These are phyloP conservation scores for Vigna mungo DNA, from an alignment of 306 rosid genomes.

Conservation along the genomic window DNA sequence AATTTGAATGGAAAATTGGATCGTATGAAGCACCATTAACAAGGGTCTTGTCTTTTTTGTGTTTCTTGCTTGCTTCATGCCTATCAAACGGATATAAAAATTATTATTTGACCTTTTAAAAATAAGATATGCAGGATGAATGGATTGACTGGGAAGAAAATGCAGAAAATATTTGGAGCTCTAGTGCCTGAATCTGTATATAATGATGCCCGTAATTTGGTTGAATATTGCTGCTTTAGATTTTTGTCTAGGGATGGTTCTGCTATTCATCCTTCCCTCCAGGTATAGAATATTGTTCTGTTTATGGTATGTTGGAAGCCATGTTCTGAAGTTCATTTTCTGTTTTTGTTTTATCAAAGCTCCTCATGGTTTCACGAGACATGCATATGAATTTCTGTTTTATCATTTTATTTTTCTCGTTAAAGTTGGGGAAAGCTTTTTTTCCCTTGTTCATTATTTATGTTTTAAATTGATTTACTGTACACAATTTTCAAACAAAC, in stretches of 20 bases:
- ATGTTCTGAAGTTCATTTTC: slow-evolving; percentile 15
- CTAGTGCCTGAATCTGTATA: slow-evolving; percentile 76
- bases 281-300: slow-evolving; percentile 55
- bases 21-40: slow-evolving; percentile 13
- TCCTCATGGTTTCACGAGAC: slow-evolving; percentile 12
- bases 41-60: slow-evolving; percentile 24
- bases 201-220: slow-evolving; percentile 82
- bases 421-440: not conserved
- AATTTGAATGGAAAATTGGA: slow-evolving; percentile 24
- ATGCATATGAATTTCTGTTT: slow-evolving; percentile 2
- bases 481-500: slow-evolving; percentile 1
- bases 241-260: slow-evolving; percentile 90
- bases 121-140: slow-evolving; percentile 92
- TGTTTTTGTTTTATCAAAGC: slow-evolving; percentile 15
- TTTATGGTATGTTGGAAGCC: slow-evolving; percentile 1
- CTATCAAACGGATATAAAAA: slow-evolving; percentile 48
- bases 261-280: slow-evolving; percentile 85
- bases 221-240: slow-evolving; percentile 98
- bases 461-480: slow-evolving; percentile 12
- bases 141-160: slow-evolving; percentile 91
- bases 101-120: slow-evolving; percentile 59
- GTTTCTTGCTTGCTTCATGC: slow-evolving; percentile 43
- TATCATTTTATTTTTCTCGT: slow-evolving; percentile 14
- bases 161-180: slow-evolving; percentile 88
- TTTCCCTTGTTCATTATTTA: not conserved